Evolutionary conservation across 1,284 basidiomycete species (phyloP).

Genomic region (Leccinum pallidistipes): DNA sequence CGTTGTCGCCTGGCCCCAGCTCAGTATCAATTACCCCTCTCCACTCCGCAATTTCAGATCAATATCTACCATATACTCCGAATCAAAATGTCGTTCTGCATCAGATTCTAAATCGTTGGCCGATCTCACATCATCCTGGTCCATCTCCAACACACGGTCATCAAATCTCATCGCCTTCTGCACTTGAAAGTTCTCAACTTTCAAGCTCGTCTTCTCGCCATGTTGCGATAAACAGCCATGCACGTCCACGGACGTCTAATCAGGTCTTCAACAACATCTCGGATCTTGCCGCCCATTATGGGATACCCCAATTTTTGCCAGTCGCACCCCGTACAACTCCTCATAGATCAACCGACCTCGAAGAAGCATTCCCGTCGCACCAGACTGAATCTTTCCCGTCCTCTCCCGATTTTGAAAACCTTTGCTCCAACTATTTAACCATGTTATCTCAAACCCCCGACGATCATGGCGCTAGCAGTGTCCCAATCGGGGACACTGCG

Average conservation of each 20-base stretch:
- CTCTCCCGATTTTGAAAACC: constrained; percentile 35
- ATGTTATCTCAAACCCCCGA: constrained; percentile 46
- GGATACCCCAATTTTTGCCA: constrained; percentile 67
- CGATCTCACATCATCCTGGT: constrained; percentile 33
- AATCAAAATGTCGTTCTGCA: constrained; percentile 38
- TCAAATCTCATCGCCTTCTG: constrained; percentile 33
- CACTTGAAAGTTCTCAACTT: constrained; percentile 42
- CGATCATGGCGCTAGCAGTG: constrained; percentile 22
- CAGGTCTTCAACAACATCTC: constrained; percentile 49
- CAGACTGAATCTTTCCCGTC: constrained; percentile 21
- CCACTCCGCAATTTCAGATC: constrained; percentile 42
- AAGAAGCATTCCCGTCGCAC: constrained; percentile 24
- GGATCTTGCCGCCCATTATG: constrained; percentile 71
- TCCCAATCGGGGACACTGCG: constrained; percentile 20
- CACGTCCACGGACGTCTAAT: constrained; percentile 46
- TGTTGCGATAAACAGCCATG: constrained; percentile 44
- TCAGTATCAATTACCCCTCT: constrained; percentile 29
- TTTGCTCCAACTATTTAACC: constrained; percentile 48
- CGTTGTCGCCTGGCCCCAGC: constrained; percentile 40
- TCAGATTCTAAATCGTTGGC: constrained; percentile 35
- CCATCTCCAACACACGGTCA: constrained; percentile 30
- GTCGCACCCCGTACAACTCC: constrained; percentile 59
- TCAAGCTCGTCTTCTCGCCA: constrained; percentile 42
- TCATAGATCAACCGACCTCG: constrained; percentile 38
- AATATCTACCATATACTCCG: constrained; percentile 28